These are phyloP conservation scores for Beta lomatogona DNA, from an alignment of 179 eudicot genomes.

Conservation along the genomic window DNA sequence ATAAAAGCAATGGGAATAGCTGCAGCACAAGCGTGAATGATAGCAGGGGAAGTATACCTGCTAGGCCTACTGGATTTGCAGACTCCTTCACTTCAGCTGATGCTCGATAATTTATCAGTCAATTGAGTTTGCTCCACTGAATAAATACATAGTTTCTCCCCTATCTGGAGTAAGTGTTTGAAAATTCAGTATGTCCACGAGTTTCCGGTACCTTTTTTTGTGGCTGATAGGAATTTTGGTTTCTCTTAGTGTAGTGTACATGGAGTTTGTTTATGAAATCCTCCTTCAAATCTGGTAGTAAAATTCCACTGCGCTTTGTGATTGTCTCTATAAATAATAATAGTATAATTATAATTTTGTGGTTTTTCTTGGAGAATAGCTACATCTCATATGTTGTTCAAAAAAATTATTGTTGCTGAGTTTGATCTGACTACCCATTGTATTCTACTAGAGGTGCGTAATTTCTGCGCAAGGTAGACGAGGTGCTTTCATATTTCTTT, in stretches of 20 bases:
- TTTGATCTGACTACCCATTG: no score
- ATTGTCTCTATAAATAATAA: neutral
- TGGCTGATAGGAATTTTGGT: neutral
- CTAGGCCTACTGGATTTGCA: slow-evolving; percentile 61
- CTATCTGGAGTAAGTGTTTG: neutral
- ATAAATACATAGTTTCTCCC: neutral
- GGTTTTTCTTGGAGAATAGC: neutral
- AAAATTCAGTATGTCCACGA: neutral
- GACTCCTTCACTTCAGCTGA: slow-evolving; percentile 64
- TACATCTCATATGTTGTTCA: no score
- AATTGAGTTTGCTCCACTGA: neutral
- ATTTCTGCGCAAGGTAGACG: no score
- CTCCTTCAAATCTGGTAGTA: neutral
- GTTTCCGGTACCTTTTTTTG: neutral
- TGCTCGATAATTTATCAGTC: slow-evolving; percentile 36
- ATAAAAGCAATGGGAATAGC: slow-evolving; percentile 29
- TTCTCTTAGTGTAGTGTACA: slow-evolving; percentile 7
- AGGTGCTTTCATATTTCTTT: no score
- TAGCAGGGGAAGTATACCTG: slow-evolving; percentile 65
- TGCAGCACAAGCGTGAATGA: slow-evolving; percentile 37
- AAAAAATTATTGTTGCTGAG: no score
- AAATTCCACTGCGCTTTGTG: no score
- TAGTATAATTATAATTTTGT: neutral
- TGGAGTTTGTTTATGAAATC: neutral
- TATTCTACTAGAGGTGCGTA: neutral